Base-by-base conservation (phyloP, 805 yeast species). In the Saccharomycopsis sp. region DNA sequence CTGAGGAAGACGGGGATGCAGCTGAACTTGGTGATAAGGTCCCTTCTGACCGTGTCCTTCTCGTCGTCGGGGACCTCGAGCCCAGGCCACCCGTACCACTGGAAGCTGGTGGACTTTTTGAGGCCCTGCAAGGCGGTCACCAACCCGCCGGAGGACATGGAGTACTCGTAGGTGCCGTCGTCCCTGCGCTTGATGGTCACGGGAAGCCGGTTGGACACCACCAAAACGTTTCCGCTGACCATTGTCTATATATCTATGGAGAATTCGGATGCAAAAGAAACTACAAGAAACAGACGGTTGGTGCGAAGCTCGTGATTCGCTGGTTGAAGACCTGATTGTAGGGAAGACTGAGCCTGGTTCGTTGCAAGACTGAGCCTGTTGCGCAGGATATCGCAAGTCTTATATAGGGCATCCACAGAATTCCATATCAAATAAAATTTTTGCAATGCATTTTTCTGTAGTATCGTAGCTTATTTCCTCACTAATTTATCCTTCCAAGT, bases 11-110 rank as follows among this genome's bases (percentile, higher is more conserved):
- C 85, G 1, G 99, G 99, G 41, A 88, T 83, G 64, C 98, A 94
- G 61, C 85, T 85, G 76, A 91, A 94, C 68, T 89, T 84, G 37
- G 80, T 81, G 69, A 78, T 77, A 58, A 94, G 75, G 63, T 91
- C 97, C 20, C 73, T 68, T 59, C 83, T 82, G 57, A 94, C 95
- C 57, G 75, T 74, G 0, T 73, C 81, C 67, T 85, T 85, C 62
- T 91, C 96, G 50, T 77, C 78, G 24, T 79, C 88, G 1, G 96
- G 96, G 2, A 94, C 79, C 64, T 91, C 96, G 67, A 91, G 72
- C 9, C 92, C 95, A 1, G 98, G 97, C 99, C 99, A 94, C 15
- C 99, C 99, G 66, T 89, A 84, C 99, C 99, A 94, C 69, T 91
- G 94, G 72, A 91, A 91, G 53, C 87, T 85, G 8, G 89, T 83